Evolutionary conservation across 495 filamentous ascomycete species (phyloP).

Genomic region (Apiosordaria backusii): DNA sequence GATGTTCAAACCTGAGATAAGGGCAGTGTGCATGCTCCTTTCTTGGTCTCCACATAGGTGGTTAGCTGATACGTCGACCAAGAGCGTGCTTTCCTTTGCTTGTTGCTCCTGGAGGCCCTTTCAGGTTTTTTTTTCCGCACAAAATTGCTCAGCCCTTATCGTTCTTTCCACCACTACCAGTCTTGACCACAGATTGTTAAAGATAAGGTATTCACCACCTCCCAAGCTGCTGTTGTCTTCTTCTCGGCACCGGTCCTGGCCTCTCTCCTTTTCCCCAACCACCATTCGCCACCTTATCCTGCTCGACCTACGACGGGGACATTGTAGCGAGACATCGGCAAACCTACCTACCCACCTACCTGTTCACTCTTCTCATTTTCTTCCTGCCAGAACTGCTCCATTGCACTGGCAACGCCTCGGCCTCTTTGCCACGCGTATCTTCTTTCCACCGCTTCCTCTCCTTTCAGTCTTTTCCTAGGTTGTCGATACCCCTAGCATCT

Average conservation of each 20-base stretch:
- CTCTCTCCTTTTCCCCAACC: not conserved
- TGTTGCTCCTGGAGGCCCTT: not conserved
- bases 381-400: not conserved
- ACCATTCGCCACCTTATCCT: not conserved
- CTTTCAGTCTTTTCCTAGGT: not conserved
- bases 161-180: not conserved
- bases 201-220: not conserved
- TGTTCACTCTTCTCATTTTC: not conserved
- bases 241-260: too few species aligned
- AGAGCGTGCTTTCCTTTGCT: not conserved
- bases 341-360: not conserved
- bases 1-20: not conserved
- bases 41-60: not conserved
- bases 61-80: not conserved
- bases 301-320: not conserved
- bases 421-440: not conserved
- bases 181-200: not conserved
- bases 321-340: not conserved
- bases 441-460: not conserved
- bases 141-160: not conserved
- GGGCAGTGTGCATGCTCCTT: not conserved
- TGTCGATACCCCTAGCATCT: not conserved
- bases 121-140: not conserved
- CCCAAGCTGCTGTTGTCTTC: not conserved
- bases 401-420: not conserved